Percentiles rank a stretch among this genome's conserved stretches.
Evolutionary conservation across 1,284 basidiomycete species (phyloP).

Genomic region (Cryptococcus depauperatus): DNA sequence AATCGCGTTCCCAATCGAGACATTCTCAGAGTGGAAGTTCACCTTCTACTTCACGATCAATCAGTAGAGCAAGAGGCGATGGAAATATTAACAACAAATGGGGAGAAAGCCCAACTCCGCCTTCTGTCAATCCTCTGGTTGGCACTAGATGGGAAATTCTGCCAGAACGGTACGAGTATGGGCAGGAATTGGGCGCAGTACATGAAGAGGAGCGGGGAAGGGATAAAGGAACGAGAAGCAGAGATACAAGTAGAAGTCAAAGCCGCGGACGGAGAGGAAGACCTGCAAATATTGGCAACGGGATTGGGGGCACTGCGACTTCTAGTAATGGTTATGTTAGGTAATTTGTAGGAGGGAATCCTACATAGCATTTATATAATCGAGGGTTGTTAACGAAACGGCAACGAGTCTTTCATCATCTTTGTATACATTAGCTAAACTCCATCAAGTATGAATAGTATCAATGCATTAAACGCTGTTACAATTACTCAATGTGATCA

Average conservation of each 20-base stretch:
- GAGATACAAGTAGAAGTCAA: neutral
- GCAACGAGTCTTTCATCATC: no score
- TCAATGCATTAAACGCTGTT: no score
- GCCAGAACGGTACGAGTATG: slow-evolving; percentile 10
- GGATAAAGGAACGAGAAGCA: slow-evolving; percentile 1
- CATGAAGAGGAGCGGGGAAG: slow-evolving; percentile 9
- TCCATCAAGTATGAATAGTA: no score
- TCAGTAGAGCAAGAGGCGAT: slow-evolving; percentile 7
- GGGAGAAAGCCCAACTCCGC: neutral
- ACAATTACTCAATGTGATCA: no score
- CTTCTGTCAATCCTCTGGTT: neutral
- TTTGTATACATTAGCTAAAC: no score
- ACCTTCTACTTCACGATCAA: slow-evolving; percentile 5
- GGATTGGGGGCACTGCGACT: no score
- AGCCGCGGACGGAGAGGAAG: neutral
- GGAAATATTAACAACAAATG: slow-evolving; percentile 1
- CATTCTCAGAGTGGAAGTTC: slow-evolving; percentile 6
- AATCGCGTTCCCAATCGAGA: slow-evolving; percentile 4
- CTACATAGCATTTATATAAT: neutral
- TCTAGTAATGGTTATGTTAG: no score
- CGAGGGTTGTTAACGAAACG: neutral
- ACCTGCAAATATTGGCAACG: no score
- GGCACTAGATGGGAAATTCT: neutral
- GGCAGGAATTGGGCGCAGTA: slow-evolving; percentile 11
- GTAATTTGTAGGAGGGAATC: slow-evolving; percentile 1